Evolutionary conservation across 768 basidiomycete species (phyloP).

Genomic region (Dacryopinax primogenitus): DNA sequence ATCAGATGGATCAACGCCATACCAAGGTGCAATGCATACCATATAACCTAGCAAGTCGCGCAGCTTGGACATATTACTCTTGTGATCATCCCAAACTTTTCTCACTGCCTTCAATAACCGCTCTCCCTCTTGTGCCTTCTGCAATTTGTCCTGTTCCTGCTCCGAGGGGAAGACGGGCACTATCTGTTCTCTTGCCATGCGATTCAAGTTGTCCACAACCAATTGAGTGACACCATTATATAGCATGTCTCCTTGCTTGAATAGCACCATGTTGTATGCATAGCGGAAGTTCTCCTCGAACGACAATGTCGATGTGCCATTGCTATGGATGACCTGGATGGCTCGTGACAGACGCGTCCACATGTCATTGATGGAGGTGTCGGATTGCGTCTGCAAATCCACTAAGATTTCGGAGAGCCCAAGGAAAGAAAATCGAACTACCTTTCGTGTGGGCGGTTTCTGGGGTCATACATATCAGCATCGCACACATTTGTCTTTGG

Average conservation of each 20-base stretch:
- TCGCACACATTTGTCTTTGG: too few relatives aligned
- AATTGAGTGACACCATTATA: constrained; percentile 75
- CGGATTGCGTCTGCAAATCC: background rate
- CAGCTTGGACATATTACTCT: constrained; percentile 72
- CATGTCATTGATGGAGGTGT: constrained; percentile 53
- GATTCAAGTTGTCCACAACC: constrained; percentile 69
- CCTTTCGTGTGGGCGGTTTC: constrained; percentile 6
- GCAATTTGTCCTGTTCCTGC: constrained; percentile 51
- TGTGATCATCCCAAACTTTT: constrained; percentile 89
- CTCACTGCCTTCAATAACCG: constrained; percentile 67
- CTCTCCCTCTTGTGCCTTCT: constrained; percentile 74
- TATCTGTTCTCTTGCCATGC: constrained; percentile 61
- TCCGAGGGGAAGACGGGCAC: constrained; percentile 71
- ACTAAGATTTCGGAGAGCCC: background rate
- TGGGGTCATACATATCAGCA: background rate
- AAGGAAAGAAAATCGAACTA: background rate
- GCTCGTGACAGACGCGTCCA: constrained; percentile 72
- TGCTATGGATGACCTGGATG: constrained; percentile 87
- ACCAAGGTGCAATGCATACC: constrained; percentile 38
- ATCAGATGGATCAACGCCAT: background rate
- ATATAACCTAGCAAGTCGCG: constrained; percentile 90
- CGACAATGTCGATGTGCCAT: constrained; percentile 77
- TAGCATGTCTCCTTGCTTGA: constrained; percentile 68
- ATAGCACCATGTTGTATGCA: constrained; percentile 86
- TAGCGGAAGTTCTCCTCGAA: constrained; percentile 91